Evolutionary conservation across 2,329 filamentous ascomycete species (phyloP), one percentile per base, ranked within the genome.

Genomic region (Geosmithia flava): DNA sequence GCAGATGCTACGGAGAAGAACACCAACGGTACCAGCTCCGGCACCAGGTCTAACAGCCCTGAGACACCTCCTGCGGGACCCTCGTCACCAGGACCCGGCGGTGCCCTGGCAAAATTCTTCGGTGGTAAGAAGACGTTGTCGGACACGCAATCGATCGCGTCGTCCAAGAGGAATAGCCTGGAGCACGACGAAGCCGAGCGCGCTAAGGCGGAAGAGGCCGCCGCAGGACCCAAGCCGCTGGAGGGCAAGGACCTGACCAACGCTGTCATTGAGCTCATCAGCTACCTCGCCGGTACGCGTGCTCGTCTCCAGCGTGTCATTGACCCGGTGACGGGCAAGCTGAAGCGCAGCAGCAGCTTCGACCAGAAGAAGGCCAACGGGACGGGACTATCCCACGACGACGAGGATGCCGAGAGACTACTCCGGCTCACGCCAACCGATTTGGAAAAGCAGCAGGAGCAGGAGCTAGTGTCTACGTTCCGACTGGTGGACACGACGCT

Each of bases 401-500:
- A 77, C 48, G 69, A 75, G 27, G 68, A 68, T 2, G 68, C 83
- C 45, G 80, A 78, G 53, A 71, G 74, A 41, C 69, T 80, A 13
- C 67, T 84, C 13, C 68, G 72, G 7, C 68, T 71, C 4, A 59
- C 60, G 1, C 60, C 62, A 16, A 64, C 67, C 42, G 72, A 77
- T 5, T 68, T 70, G 1, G 72, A 81, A 23, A 71, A 75, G 45
- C 66, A 87, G 52, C 83, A 87, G 52, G 81, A 87, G 54, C 71
- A 79, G 45, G 82, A 85, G 53, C 72, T 97, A 2, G 76, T 81
- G 13, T 75, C 82, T 39, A 88, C 85, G 1, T 95, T 93, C 37
- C 83, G 79, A 46, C 69, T 96, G 2, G 88, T 97, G 7, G 93
- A 98, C 60, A 98, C 93, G 1, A 91, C 90, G 1, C 75, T 98